Conservation (phyloP, 2,329 filamentous ascomycete species). For the Microdochium paspali region DNA sequence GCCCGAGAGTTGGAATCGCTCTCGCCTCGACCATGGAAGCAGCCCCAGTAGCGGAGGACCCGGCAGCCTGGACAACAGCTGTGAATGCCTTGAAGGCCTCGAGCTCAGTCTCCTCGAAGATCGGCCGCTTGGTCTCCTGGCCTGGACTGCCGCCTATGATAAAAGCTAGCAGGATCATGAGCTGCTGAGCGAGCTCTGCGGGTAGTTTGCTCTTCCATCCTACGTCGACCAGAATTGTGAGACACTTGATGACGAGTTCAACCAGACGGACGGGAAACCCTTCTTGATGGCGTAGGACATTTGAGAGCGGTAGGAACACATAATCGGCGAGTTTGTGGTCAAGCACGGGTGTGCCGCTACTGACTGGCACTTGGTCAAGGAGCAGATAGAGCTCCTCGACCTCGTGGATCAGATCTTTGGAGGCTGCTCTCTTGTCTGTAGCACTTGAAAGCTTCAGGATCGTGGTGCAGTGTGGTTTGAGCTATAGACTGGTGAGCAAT, state of each 20-base stretch:
- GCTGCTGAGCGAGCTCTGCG: conserved; percentile 67
- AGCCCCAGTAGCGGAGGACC: conserved; percentile 36
- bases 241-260: conserved; percentile 67
- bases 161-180: conserved; percentile 77
- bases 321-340: conserved; percentile 87
- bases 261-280: conserved; percentile 61
- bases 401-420: conserved; percentile 34
- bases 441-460: conserved; percentile 47
- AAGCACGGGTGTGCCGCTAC: conserved; percentile 41
- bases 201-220: conserved; percentile 72
- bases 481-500: conserved; percentile 25
- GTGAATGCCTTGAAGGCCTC: conserved; percentile 63
- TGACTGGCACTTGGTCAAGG: conserved; percentile 32
- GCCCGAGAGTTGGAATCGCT: conserved; percentile 69
- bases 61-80: conserved; percentile 53
- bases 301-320: conserved; percentile 84
- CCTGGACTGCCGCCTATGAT: conserved; percentile 66
- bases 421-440: conserved; percentile 27
- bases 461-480: conserved; percentile 53
- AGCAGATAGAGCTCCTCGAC: conserved; percentile 33
- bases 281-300: conserved; percentile 71
- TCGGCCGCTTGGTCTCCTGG: conserved; percentile 32
- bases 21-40: conserved; percentile 43
- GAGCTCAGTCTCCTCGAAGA: conserved; percentile 65
- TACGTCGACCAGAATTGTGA: conserved; percentile 62